These are phyloP conservation scores for Dimocarpus longan DNA, from an alignment of 345 rosid genomes.

Conservation along the genomic window DNA sequence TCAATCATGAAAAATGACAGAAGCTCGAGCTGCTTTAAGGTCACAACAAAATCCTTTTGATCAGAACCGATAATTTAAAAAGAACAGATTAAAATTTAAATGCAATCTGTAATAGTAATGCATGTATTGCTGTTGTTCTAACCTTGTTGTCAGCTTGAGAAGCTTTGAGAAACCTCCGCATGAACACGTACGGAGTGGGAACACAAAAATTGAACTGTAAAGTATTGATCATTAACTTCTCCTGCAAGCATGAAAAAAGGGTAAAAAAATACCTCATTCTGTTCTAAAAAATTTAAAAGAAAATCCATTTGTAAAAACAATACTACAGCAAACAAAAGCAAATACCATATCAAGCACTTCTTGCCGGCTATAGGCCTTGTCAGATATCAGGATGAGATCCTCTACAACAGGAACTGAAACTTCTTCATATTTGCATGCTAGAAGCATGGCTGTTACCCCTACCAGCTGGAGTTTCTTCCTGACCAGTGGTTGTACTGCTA, in stretches of 20 bases:
- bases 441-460: conserved; percentile 92
- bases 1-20: conserved; percentile 70
- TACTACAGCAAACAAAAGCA: not conserved
- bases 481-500: conserved; percentile 59
- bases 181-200: conserved; percentile 92
- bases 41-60: conserved; percentile 11
- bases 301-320: not conserved
- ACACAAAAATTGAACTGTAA: conserved; percentile 76
- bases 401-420: conserved; percentile 95
- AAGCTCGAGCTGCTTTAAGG: conserved; percentile 68
- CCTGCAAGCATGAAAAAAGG: conserved; percentile 48
- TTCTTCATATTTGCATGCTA: conserved; percentile 98
- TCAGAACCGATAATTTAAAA: not conserved
- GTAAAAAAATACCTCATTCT: not conserved
- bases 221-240: conserved; percentile 74
- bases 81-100: not conserved
- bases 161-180: conserved; percentile 91
- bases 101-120: not conserved
- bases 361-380: conserved; percentile 79
- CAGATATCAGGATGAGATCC: conserved; percentile 90
- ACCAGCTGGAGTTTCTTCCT: conserved; percentile 97
- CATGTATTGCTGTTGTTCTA: not conserved
- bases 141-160: conserved; percentile 90
- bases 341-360: conserved; percentile 93
- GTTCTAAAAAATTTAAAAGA: not conserved